Evolutionary conservation across 768 basidiomycete genomes (phyloP), one percentile per base, ranked within the genome.

Genomic region (Lactarius tabidus): DNA sequence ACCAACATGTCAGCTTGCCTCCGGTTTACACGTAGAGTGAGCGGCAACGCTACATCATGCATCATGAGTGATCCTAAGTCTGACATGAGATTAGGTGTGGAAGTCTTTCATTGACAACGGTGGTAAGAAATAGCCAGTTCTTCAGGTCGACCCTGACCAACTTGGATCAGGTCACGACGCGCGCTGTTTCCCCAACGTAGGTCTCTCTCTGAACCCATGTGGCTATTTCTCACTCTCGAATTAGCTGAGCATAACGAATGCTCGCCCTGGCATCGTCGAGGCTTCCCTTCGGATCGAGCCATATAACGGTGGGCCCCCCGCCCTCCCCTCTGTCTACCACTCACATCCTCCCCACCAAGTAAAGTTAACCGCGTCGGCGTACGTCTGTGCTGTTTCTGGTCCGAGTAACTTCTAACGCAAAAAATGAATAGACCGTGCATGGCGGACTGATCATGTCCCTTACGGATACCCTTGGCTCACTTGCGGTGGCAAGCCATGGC

Each of bases 291-390:
- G 85, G 73, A 82, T 93, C 57, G 89, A 91, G 72, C 80, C 84
- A 15, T 87, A 88, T 69, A 90, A 94, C 69, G 73, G 91, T 92
- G 71, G 61, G 85, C 74, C 17, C 36, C 20, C 23, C 35, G 7
- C 14, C 35, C 18, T 51, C 31, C 29, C 8, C 18, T 9, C 28
- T 26, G 33, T 36, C 45, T 23, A 52, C 6, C 33, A 57, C 31
- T 54, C 45, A 67, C 26, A n/a, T 35, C 51, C 23, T 28, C 14
- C 28, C 15, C 39, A 10, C 39, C 41, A 64, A 52, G 48, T 57
- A 1, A 70, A 93, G 91, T 91, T 63, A 94, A 94, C 73, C 81
- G 91, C 71, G 89, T 92, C 67, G 88, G 91, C 70, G 91, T 93
- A 59, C 67, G 75, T 59, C 45, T 36, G 12, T 28, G 33, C 6